These are phyloP conservation scores for Dioscorea cayenensis DNA, from an alignment of 116 monocot species.

Conservation along the genomic window DNA sequence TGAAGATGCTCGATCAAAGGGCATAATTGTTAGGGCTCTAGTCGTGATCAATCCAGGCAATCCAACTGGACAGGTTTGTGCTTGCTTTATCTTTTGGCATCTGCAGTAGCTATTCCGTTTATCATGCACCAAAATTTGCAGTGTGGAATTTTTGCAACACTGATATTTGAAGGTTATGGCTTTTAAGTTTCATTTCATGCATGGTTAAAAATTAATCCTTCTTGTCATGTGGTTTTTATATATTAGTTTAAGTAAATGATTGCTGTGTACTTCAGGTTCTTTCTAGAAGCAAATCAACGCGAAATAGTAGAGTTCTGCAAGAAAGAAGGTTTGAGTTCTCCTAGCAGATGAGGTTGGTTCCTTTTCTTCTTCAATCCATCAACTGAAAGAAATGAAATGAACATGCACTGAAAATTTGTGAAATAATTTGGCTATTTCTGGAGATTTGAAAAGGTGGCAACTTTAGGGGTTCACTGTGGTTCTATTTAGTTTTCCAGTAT, in stretches of 20 bases:
- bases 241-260: neutral
- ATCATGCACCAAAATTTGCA: no score
- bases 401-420: neutral
- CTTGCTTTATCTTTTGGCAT: no score
- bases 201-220: no score
- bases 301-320: constrained; percentile 89
- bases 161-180: no score
- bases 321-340: constrained; percentile 80
- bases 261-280: constrained; percentile 53
- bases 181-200: no score
- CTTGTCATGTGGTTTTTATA: no score
- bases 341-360: constrained; percentile 81
- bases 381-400: neutral
- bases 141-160: no score
- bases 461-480: neutral
- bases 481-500: neutral
- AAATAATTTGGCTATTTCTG: neutral
- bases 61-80: constrained; percentile 93
- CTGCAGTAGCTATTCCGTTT: no score
- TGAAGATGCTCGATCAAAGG: constrained; percentile 78
- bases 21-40: constrained; percentile 69
- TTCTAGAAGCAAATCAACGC: constrained; percentile 76
- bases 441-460: neutral
- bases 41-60: constrained; percentile 99
- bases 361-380: neutral